Base-by-base conservation (phyloP, 768 basidiomycete species). In the Tricholoma furcatifolium region DNA sequence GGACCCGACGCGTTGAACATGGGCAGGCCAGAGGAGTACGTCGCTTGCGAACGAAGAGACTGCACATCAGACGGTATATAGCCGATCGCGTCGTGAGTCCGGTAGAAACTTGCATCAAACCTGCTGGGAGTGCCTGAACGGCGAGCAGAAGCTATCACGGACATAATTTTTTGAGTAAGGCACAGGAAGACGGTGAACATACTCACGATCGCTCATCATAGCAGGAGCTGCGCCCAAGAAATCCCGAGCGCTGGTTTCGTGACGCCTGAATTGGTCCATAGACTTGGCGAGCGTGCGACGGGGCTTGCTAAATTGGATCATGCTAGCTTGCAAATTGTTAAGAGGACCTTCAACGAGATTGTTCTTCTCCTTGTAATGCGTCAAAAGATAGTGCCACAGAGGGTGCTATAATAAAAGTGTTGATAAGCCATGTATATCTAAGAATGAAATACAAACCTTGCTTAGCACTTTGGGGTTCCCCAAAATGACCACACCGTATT, bases 221-320 rank as follows among this genome's bases (percentile, higher is more conserved):
- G 67, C 72, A 45, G 74, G 74, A 31, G 67, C 59, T 14, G 75
- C 63, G 40, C 71, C 53, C 41, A 79, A 45, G 50, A 81, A 93
- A 60, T 99, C 97, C 49, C 87, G 82, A 1, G 95, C 95, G 61
- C 80, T 90, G 18, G 91, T 90, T 68, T 98, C 95, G 65, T 96
- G 92, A 46, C 95, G 84, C 52, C 91, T 87, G 81, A 91, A 95
- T 53, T 89, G 91, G 58, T 96, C 92, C 84, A 93, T 88, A 14
- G 91, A 88, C 69, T 94, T 94, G 59, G 79, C 82, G 35, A 95
- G 81, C 4, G 93, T 82, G 49, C 93, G 87, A 52, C 93, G 84
- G 30, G 97, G 97, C 72, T 97, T 95, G 80, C 92, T 94, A 77
- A 99, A 98, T 67, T 98, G 97, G 55, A 99, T 99, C 95, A 99